Conservation (phyloP, 305 asterid species). For the Solanum hybrid region DNA sequence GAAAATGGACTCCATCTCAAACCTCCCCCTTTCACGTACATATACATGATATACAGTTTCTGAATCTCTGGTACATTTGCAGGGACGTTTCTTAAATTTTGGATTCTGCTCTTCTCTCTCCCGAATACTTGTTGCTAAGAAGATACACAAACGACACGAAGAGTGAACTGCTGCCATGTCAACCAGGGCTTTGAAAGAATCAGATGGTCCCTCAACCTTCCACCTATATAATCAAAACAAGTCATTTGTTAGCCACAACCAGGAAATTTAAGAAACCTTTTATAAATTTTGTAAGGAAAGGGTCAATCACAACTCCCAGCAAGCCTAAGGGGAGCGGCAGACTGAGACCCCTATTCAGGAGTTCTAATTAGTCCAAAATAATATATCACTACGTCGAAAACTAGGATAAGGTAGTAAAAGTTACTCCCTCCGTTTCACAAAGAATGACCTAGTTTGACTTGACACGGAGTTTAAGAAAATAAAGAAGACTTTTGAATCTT, state of each 20-base stretch:
- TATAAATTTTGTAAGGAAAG: not conserved
- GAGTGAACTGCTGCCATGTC: constrained; percentile 99
- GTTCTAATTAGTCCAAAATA: not conserved
- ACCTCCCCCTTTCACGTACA: constrained; percentile 86
- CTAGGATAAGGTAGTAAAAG: not conserved
- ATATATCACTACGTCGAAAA: not conserved
- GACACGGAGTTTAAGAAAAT: no score
- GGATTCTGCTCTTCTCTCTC: constrained; percentile 48
- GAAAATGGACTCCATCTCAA: constrained; percentile 70
- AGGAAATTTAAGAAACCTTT: not conserved
- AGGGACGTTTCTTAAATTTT: constrained; percentile 60
- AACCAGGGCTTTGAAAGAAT: constrained; percentile 86
- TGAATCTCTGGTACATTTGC: constrained; percentile 60
- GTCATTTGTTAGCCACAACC: not conserved
- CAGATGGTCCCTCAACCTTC: constrained; percentile 89
- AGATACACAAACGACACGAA: constrained; percentile 90
- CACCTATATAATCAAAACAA: constrained; percentile 41
- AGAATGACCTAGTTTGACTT: no score
- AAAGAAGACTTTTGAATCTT: no score
- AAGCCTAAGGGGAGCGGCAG: not conserved
- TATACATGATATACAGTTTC: constrained; percentile 58
- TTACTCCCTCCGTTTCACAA: no score
- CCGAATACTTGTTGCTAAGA: constrained; percentile 65
- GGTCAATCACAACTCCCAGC: not conserved
- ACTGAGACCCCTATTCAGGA: not conserved